phyloP scores from a whole-genome alignment of 805 yeast species.

The Candida ascalaphidarum region DNA sequence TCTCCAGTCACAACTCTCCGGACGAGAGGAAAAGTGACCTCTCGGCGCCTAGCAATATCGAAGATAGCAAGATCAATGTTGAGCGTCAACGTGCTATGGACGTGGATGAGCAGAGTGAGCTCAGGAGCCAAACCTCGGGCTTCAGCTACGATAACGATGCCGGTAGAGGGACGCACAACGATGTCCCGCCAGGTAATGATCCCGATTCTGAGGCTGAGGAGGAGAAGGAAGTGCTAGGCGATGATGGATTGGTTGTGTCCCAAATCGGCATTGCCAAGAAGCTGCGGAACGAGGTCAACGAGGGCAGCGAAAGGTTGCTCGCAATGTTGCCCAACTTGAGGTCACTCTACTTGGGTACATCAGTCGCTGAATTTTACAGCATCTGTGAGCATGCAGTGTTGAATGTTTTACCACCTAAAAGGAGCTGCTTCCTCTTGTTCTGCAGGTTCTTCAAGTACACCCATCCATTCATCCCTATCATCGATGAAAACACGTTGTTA shows the following conservation, averaged over 20 bases:
- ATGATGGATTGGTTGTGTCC: no score
- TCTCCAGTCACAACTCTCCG: neutral
- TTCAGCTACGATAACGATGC: no score
- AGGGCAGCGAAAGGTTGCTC: constrained; percentile 1
- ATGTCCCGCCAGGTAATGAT: no score
- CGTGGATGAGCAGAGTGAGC: no score
- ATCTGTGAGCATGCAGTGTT: constrained; percentile 19
- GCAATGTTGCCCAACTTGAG: constrained; percentile 14
- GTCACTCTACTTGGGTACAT: constrained; percentile 10
- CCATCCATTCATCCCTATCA: constrained; percentile 28
- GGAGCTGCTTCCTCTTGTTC: constrained; percentile 16
- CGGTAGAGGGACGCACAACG: no score
- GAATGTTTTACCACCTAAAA: constrained; percentile 20
- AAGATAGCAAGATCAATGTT: no score
- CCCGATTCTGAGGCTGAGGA: no score
- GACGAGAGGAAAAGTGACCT: no score
- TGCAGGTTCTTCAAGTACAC: constrained; percentile 29
- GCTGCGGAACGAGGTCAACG: neutral
- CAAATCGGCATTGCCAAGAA: neutral
- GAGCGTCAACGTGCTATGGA: no score
- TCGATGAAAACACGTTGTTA: constrained; percentile 20
- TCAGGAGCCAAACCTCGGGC: no score
- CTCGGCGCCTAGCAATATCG: no score
- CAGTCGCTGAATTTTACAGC: constrained; percentile 15
- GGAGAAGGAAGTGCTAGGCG: no score